A percentile compares a stretch with the other conserved stretches of the same genome.
Conservation (phyloP, 1,139 yeast species). For the Wickerhamomyces sp. region DNA sequence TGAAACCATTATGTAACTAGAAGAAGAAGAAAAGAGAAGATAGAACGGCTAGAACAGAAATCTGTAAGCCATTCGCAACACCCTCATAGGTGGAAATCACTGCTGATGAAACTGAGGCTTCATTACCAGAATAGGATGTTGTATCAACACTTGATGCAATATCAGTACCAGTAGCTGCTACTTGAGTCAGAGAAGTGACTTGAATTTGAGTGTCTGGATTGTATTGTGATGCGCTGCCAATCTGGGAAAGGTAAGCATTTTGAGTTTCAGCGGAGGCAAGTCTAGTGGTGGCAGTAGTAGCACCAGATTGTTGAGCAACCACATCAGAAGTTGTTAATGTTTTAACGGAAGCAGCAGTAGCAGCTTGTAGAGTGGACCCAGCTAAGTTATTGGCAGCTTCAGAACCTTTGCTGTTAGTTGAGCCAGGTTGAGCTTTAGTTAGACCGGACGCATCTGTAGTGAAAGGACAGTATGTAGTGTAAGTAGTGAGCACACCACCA, state of each 20-base stretch:
- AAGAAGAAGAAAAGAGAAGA: background rate
- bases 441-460: constrained; percentile 2
- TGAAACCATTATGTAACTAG: background rate
- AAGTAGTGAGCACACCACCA: constrained; percentile 11
- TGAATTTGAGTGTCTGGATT: too few relatives aligned
- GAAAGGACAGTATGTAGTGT: constrained; percentile 29
- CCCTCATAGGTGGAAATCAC: constrained; percentile 1
- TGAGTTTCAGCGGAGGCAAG: too few relatives aligned
- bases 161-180: background rate
- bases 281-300: background rate
- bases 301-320: background rate
- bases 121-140: background rate
- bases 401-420: too few relatives aligned
- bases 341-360: background rate
- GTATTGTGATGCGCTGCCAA: too few relatives aligned
- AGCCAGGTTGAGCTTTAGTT: background rate
- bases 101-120: background rate
- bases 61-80: background rate
- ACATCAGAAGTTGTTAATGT: background rate
- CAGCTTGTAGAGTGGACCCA: background rate
- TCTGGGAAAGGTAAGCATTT: too few relatives aligned
- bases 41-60: background rate
- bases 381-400: background rate
- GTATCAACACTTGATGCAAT: background rate
- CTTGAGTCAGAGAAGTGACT: too few relatives aligned